phyloP scores from a whole-genome alignment of 192 early-diverging fungal genomes.

The Coemansia sp. region DNA sequence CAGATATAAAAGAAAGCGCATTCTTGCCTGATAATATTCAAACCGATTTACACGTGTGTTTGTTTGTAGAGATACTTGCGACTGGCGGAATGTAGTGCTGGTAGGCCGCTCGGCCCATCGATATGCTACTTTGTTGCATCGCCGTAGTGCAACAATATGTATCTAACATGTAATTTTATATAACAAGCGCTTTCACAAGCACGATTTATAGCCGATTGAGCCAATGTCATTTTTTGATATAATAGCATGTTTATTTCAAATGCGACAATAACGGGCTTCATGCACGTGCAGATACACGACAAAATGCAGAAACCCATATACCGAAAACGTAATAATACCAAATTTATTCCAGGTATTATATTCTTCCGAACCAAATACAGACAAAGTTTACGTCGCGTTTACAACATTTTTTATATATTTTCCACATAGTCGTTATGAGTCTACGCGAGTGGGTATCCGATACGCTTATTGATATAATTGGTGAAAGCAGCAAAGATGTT shows the following conservation, averaged over 20 bases:
- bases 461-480: constrained; percentile 38
- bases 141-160: neutral
- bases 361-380: neutral
- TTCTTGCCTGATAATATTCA: neutral
- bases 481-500: constrained; percentile 40
- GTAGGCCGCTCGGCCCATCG: constrained; percentile 45
- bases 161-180: neutral
- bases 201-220: too few relatives aligned
- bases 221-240: too few relatives aligned
- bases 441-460: constrained; percentile 48
- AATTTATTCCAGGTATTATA: neutral
- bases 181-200: too few relatives aligned
- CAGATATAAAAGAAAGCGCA: neutral
- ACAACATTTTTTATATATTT: neutral
- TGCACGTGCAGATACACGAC: neutral
- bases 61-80: constrained; percentile 1
- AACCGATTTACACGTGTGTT: neutral
- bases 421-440: constrained; percentile 17
- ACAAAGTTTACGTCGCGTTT: neutral
- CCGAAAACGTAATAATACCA: neutral
- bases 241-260: too few relatives aligned
- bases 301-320: too few relatives aligned
- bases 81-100: constrained; percentile 54
- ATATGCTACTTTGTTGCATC: constrained; percentile 2
- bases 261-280: constrained; percentile 3